Evolutionary conservation across 2,329 filamentous ascomycete species (phyloP).

Genomic region (Lanzia echinophila): DNA sequence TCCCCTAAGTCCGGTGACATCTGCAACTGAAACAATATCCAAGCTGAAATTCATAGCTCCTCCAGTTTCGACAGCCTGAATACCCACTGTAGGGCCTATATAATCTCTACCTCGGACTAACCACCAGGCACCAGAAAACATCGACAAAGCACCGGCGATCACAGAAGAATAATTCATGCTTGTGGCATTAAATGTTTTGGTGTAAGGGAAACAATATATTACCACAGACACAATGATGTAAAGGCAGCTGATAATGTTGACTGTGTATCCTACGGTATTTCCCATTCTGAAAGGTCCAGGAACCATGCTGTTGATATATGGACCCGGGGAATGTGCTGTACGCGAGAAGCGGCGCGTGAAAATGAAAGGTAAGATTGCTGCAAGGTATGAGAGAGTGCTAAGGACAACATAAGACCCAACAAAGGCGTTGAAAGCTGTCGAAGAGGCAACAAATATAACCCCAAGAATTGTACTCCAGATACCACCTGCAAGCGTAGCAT

Average conservation of each 20-base stretch:
- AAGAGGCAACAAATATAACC: conserved; percentile 58
- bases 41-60: background rate
- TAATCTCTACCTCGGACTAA: conserved; percentile 26
- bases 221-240: conserved; percentile 57
- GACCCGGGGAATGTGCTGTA: conserved; percentile 1
- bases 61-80: background rate
- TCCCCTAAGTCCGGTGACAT: background rate
- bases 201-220: conserved; percentile 55
- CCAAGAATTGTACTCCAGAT: conserved; percentile 49
- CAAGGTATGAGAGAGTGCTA: conserved; percentile 50
- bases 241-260: conserved; percentile 45
- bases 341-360: conserved; percentile 34
- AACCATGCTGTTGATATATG: conserved; percentile 33
- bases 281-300: conserved; percentile 55
- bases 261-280: conserved; percentile 38
- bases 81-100: conserved; percentile 19
- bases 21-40: background rate
- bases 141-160: conserved; percentile 38
- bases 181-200: conserved; percentile 37
- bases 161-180: conserved; percentile 49
- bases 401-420: conserved; percentile 54
- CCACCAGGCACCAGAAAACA: conserved; percentile 39
- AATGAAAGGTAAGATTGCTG: conserved; percentile 54
- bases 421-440: conserved; percentile 61
- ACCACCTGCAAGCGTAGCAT: conserved; percentile 47